Evolutionary conservation across 768 basidiomycete species (phyloP).

Genomic region (Russula griseocarnosa): DNA sequence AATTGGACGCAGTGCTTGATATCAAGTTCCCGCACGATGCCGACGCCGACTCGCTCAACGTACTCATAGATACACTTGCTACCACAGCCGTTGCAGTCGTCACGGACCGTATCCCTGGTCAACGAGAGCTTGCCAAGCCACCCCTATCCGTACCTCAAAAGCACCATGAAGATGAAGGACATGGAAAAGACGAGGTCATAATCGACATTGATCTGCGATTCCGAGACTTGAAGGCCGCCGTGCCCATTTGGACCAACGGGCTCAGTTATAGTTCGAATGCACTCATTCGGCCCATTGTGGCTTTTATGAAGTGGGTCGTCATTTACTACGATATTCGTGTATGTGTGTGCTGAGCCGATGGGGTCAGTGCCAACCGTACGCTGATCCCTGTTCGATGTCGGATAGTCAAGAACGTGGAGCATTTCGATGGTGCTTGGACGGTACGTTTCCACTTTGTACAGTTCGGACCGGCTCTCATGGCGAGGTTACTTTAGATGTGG

Average conservation of each 20-base stretch:
- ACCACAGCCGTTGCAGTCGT: conserved; percentile 51
- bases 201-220: conserved; percentile 95
- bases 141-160: conserved; percentile 69
- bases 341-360: conserved; percentile 20
- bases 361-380: conserved; percentile 79
- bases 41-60: conserved; percentile 65
- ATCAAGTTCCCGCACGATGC: conserved; percentile 92
- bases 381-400: conserved; percentile 91
- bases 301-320: conserved; percentile 82
- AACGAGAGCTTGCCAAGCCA: conserved; percentile 80
- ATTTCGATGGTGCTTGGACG: conserved; percentile 97
- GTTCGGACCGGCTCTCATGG: conserved; percentile 20
- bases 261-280: conserved; percentile 91
- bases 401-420: conserved; percentile 73
- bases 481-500: conserved; percentile 62
- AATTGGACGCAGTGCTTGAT: conserved; percentile 93
- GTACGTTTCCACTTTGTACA: conserved; percentile 45
- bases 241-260: conserved; percentile 87
- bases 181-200: conserved; percentile 51
- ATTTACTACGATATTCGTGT: neutral
- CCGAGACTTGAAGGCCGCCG: conserved; percentile 90
- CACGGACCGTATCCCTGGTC: conserved; percentile 75
- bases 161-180: conserved; percentile 35
- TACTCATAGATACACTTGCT: conserved; percentile 87
- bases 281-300: conserved; percentile 90